Evolutionary conservation across 352 stramenopile genomes (phyloP), one percentile per base, ranked within the genome.

Genomic region (Globisporangium canariense): DNA sequence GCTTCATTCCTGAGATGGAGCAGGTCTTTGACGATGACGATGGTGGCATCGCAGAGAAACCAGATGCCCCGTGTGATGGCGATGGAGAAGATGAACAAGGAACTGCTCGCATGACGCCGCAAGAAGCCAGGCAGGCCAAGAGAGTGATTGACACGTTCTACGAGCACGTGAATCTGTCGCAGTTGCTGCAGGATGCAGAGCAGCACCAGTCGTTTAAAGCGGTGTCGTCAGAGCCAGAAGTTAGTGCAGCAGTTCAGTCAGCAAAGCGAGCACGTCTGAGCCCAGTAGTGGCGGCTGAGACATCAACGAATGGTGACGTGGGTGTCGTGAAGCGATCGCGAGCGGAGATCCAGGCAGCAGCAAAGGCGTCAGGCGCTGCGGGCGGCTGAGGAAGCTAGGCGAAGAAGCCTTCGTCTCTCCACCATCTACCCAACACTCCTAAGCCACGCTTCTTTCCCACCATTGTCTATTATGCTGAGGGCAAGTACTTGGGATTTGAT

Each of bases 1-100:
- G 87, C 0, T 96, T 97, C 67, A 69, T 97, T 4, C 88, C 89
- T 0, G 87, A 96, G 61, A 70, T 92, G 32, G 68, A 58, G 1
- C 70, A 81, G 25, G 65, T 58, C 3, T 49, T 58, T 28, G 60
- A 68, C 18, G 46, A 40, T 9, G 62, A 43, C 25, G 46, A 47
- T 9, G 62, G 41, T 2, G 30, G 18, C 10, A 6, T 11, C 16
- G 7, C 13, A 34, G 46, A 45, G 16, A 32, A 7, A 6, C n/a
- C 6, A n/a, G 30, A 51, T n/a, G 28, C 18, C 6, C 22, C 47
- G 20, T 58, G 47, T n/a, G 53, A 60, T 36, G 60, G 43, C 36
- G 53, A 63, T 10, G 36, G 34, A n/a, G n/a, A 32, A 13, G 45
- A 16, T 11, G 22, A 41, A 18, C 13, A 16, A 16, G 45, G 43